Percentiles rank a stretch among this genome's conserved stretches.
Conservation (phyloP, 2,329 filamentous ascomycete species). For the Phyllachora maydis region DNA sequence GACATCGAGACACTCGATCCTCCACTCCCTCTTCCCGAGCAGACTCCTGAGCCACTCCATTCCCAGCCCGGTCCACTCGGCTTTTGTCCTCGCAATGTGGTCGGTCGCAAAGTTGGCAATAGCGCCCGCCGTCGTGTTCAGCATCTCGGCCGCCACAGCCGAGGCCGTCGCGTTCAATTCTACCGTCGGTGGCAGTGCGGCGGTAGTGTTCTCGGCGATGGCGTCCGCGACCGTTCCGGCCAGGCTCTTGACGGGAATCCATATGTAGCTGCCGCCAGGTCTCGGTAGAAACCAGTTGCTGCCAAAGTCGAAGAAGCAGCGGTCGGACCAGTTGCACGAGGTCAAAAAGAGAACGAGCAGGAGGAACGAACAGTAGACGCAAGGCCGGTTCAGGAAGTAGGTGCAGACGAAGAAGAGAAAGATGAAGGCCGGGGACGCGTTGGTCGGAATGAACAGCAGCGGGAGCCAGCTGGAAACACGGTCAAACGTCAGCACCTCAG, state of each 20-base stretch:
- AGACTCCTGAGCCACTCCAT: conserved; percentile 74
- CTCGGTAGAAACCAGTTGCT: conserved; percentile 90
- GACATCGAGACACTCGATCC: conserved; percentile 78
- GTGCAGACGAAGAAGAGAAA: conserved; percentile 81
- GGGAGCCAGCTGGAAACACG: conserved; percentile 48
- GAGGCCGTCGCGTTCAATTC: conserved; percentile 22
- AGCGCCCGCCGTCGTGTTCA: conserved; percentile 51
- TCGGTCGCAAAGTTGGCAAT: conserved; percentile 48
- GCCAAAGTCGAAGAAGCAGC: conserved; percentile 81
- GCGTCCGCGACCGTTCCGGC: conserved; percentile 9
- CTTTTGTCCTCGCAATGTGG: conserved; percentile 28
- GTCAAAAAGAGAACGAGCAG: conserved; percentile 88
- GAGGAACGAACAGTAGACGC: conserved; percentile 92
- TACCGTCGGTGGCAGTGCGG: too few species aligned
- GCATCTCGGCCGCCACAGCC: conserved; percentile 20
- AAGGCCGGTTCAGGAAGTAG: conserved; percentile 90
- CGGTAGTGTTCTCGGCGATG: conserved; percentile 10
- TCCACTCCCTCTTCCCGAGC: conserved; percentile 69
- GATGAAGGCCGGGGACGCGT: conserved; percentile 69
- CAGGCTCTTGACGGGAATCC: conserved; percentile 6
- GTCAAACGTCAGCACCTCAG: conserved; percentile 4
- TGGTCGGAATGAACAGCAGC: conserved; percentile 73
- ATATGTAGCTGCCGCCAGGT: conserved; percentile 16
- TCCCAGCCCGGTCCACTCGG: conserved; percentile 57
- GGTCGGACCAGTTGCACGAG: conserved; percentile 74